Evolutionary conservation across 805 yeast genomes (phyloP), one percentile per base, ranked within the genome.

Genomic region (Saitoella complicata): DNA sequence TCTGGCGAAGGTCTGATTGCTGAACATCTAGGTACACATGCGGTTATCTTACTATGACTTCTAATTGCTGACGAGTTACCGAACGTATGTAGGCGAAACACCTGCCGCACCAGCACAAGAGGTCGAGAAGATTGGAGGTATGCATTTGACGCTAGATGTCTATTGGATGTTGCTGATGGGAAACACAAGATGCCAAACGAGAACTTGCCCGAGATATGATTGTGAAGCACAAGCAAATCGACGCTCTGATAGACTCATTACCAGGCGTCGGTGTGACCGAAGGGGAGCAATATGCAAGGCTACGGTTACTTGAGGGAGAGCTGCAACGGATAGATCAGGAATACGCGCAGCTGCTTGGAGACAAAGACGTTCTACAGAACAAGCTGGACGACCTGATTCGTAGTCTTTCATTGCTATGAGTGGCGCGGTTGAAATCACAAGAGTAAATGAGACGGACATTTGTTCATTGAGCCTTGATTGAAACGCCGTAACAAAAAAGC

Each of bases 251-350:
- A 37, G 93, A 83, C 56, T 76, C 94, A 2, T 65, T 88, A 38
- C 98, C 98, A 0, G 97, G 96, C 8, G 83, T 85, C 2, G 95
- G 93, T 6, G 87, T 80, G 1, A 75, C 87, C 1, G 80, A 82
- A 29, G 73, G 70, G 39, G 78, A 75, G 45, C 97, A 87, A 60
- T 58, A 86, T 58, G 62, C 64, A 31, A 70, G 71, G 47, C 81
- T 88, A 11, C 72, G 70, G 42, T 67, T 65, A 9, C 64, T 91
- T 40, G 80, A 82, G 41, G 58, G 59, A 39, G 83, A 82, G 32
- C 45, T 52, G 9, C 41, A 42, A 12, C 42, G 36, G 6, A 51
- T 49, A 7, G 50, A 47, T 29, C 12, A 32, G 21, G 50, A 47
- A 34, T 44, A 45, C 6, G 32, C 39, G 39, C 35, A 37, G 13